These are phyloP conservation scores for Oenanthe sinensis DNA, from an alignment of 129 eudicot species.

Conservation along the genomic window DNA sequence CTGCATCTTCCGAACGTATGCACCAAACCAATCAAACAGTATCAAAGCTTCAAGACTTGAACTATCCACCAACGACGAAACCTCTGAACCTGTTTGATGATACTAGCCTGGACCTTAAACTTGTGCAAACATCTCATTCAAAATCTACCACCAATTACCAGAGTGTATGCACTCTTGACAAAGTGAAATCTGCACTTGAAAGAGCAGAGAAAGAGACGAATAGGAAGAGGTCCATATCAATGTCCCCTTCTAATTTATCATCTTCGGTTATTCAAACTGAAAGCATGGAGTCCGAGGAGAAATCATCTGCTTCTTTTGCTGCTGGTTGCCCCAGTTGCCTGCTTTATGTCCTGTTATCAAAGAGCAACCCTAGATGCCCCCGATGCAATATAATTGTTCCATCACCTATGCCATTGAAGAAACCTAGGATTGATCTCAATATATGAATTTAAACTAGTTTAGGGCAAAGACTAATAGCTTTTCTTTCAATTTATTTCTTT, in stretches of 20 bases:
- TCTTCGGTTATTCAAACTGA: slow-evolving; percentile 46
- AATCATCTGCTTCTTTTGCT: slow-evolving; percentile 43
- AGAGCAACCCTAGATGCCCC: slow-evolving; percentile 72
- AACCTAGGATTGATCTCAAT: slow-evolving; percentile 82
- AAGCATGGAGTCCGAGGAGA: slow-evolving; percentile 32
- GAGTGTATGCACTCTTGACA: slow-evolving; percentile 85
- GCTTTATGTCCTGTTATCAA: slow-evolving; percentile 69
- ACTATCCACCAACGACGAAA: slow-evolving; percentile 43
- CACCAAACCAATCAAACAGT: slow-evolving; percentile 28
- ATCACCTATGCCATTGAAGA: slow-evolving; percentile 45
- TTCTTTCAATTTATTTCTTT: background rate
- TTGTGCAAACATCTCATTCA: slow-evolving; percentile 31
- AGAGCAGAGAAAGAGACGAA: slow-evolving; percentile 60
- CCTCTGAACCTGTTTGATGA: slow-evolving; percentile 62
- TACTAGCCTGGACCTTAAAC: slow-evolving; percentile 60
- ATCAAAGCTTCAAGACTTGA: slow-evolving; percentile 63
- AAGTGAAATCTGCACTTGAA: slow-evolving; percentile 88
- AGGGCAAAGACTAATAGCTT: background rate
- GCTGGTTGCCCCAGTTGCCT: slow-evolving; percentile 85
- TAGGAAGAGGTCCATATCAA: slow-evolving; percentile 51
- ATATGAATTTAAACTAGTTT: slow-evolving; percentile 40
- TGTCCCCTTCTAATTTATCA: slow-evolving; percentile 41
- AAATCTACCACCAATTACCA: slow-evolving; percentile 41
- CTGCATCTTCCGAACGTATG: slow-evolving; percentile 45
- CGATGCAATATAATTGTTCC: slow-evolving; percentile 57